phyloP scores from a whole-genome alignment of 2,329 filamentous ascomycete species.

The Neofusicoccum sp. region DNA sequence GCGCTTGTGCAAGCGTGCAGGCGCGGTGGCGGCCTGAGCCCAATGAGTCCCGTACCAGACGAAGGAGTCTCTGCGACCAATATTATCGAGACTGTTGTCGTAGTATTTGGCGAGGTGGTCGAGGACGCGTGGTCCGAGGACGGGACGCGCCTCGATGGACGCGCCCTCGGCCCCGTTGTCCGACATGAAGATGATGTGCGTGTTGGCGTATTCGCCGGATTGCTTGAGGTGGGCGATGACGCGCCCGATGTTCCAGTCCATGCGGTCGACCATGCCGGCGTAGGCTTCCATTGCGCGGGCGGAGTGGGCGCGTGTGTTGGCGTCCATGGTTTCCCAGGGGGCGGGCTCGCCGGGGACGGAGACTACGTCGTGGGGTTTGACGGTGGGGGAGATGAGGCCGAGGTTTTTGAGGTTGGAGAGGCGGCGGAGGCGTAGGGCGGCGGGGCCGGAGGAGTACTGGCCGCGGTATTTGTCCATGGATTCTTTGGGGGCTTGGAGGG shows the following conservation, averaged over 20 bases:
- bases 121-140: conserved; percentile 55
- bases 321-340: conserved; percentile 48
- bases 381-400: conserved; percentile 47
- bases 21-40: conserved; percentile 55
- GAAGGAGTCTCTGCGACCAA: conserved; percentile 57
- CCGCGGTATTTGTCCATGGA: conserved; percentile 58
- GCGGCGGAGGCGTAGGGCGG: conserved; percentile 53
- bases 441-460: conserved; percentile 60
- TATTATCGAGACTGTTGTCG: conserved; percentile 58
- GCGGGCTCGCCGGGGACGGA: conserved; percentile 46
- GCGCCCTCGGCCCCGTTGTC: conserved; percentile 64
- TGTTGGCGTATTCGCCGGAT: conserved; percentile 61
- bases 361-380: conserved; percentile 48
- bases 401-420: conserved; percentile 56
- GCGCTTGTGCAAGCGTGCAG: conserved; percentile 48
- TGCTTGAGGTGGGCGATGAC: conserved; percentile 56
- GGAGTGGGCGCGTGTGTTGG: conserved; percentile 48
- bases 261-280: conserved; percentile 63
- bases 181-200: conserved; percentile 61
- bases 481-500: conserved; percentile 57
- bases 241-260: conserved; percentile 60
- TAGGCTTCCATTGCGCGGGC: conserved; percentile 60
- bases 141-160: conserved; percentile 57
- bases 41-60: conserved; percentile 61
- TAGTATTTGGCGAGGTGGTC: conserved; percentile 57